Evolutionary conservation across 192 early-diverging fungal genomes (phyloP).

Genomic region (Chytriomyces sp.): DNA sequence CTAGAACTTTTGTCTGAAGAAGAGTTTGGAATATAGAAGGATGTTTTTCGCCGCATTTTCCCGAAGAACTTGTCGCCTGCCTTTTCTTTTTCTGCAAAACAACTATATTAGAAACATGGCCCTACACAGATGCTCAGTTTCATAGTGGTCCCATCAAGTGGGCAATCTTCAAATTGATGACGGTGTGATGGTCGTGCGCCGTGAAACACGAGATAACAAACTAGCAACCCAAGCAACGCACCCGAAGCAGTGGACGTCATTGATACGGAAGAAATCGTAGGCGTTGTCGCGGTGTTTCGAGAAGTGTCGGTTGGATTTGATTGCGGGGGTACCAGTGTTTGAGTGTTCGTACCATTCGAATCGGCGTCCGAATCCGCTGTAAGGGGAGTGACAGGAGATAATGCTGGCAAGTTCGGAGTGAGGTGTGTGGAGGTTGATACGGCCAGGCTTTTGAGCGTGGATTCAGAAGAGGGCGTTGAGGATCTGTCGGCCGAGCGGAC

Average conservation of each 20-base stretch:
- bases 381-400: neutral
- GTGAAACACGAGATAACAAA: no score
- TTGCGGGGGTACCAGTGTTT: neutral
- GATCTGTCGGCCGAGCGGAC: conserved; percentile 10
- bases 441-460: neutral
- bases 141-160: no score
- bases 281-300: no score
- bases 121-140: conserved; percentile 1
- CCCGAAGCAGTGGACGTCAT: no score
- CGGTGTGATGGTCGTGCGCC: no score
- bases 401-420: neutral
- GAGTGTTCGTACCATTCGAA: no score
- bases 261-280: no score
- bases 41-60: conserved; percentile 33
- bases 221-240: no score
- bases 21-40: conserved; percentile 29
- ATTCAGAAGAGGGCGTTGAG: neutral
- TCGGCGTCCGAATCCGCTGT: neutral
- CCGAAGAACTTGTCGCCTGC: conserved; percentile 38
- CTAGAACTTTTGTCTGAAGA: neutral
- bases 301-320: conserved; percentile 28
- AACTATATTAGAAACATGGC: conserved; percentile 24
- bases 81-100: conserved; percentile 7
- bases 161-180: no score
- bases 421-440: neutral